Base-by-base conservation (phyloP, 495 filamentous ascomycete species). In the Talaromyces proteolyticus region DNA sequence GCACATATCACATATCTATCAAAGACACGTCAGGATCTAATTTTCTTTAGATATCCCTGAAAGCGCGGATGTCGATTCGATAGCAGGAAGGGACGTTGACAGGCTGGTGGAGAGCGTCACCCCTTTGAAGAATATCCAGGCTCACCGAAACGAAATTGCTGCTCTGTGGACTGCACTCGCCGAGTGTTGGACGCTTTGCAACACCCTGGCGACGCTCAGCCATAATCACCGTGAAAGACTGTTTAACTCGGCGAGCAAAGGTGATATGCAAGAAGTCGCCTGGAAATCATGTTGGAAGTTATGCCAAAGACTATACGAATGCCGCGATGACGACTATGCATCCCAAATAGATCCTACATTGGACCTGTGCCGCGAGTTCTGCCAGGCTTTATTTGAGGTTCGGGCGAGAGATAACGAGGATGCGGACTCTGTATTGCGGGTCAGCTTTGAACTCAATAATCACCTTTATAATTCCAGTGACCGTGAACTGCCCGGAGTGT, bases 121-220 rank as follows among this genome's bases (percentile, higher is more conserved):
- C 44, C 69, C 75, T 44, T 68, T 73, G 47, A 79, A 81, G 36
- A 7, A 10, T 21, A 26, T 19, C 34, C 47, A 49, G 20, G 38
- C 36, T 18, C 29, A 12, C 12, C 23, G 20, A 40, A 73, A 81
- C 42, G 89, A 94, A 62, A 75, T 92, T 44, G 77, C 68, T 29
- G 84, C 85, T 14, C 72, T 95, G n/a, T 83, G 77, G 52, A 77
- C 81, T 19, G 91, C 89, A 0, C 74, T 96, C 10, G 81, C 83
- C 53, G 91, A 95, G 71, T 96, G 91, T 65, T 96, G 91, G 91
- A 94, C 88, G 1, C 67, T 96, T 29, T 96, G 91, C 67, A 96
- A 95, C 64, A 94, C 91, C 0, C 70, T 96, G 37, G 89, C 91
- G 19, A 85, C 77, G 46, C 74, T 96, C 21, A 94, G 90, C 67